Evolutionary conservation across 192 early-diverging fungal species (phyloP), one percentile per base, ranked within the genome.

Genomic region (Pilobolus umbonatus): DNA sequence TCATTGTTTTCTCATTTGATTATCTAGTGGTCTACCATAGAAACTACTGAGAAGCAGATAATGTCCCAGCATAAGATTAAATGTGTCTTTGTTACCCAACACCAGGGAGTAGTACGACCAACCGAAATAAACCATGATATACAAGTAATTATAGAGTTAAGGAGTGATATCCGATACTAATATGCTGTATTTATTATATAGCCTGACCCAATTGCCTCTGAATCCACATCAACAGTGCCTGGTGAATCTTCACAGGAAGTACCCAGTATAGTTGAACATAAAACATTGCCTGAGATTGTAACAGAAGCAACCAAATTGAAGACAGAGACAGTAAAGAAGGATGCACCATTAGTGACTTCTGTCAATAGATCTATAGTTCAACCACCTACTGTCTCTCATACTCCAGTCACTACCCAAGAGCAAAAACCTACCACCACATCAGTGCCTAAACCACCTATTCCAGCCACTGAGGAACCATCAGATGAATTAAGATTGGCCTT

Each of bases 11-110:
- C 19, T n/a, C 25, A 19, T 42, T 22, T 34, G 15, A 10, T 39
- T 40, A 24, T 39, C 22, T 65, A 85, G 77, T 90, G 86, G 88
- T 61, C 80, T 28, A 78, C 69, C 59, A 67, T 83, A 10, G 88
- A 90, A 60, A 71, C 75, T 46, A 75, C 81, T 15, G 62, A 79
- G 46, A 84, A 74, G 73, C 76, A 75, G 22, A 69, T 68, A 26
- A 85, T 88, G 55, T 75, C 71, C 49, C 83, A 90, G 65, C 82
- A 81, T 48, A 90, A 88, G 66, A 75, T 90, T 51, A 77, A 80
- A 42, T 88, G 85, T 49, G 75, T 76, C 12, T 82, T 76, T 56
- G 51, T 68, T 82, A 15, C 32, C 54, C 21, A 14, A 14, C 19
- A 29, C 12, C 15, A 40, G 17, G 21, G 25, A 57, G 19, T n/a